Percentiles rank a stretch among this genome's conserved stretches.
These are phyloP conservation scores for Fraxinus latifolia DNA, from an alignment of 305 asterid species.

Conservation along the genomic window DNA sequence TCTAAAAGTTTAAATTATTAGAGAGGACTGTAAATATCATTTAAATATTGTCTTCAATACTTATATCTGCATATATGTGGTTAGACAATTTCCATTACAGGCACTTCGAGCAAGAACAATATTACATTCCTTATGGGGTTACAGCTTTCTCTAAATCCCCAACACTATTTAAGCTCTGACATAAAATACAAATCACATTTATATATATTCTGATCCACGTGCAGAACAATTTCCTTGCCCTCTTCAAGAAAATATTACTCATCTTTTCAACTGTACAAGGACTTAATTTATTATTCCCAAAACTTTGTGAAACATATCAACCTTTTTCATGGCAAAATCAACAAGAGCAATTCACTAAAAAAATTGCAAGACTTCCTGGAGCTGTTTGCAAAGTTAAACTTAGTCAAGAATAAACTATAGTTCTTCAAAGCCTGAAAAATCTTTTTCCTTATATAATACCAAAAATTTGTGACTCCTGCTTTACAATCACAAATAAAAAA, in stretches of 20 bases:
- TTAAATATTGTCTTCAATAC: neutral
- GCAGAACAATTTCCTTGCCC: neutral
- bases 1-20: too few species aligned
- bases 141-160: neutral
- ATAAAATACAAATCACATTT: neutral
- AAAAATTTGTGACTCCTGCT: constrained; percentile 2
- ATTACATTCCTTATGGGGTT: neutral
- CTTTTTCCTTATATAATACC: constrained; percentile 2
- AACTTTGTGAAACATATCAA: neutral
- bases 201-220: neutral
- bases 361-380: neutral
- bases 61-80: neutral
- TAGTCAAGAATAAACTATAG: constrained; percentile 9
- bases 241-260: neutral
- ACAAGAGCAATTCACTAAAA: neutral
- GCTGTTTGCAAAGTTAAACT: neutral
- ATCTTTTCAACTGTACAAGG: neutral
- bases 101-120: neutral
- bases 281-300: neutral
- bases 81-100: neutral
- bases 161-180: neutral
- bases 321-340: neutral
- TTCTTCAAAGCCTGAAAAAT: neutral
- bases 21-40: neutral
- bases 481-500: constrained; percentile 6